Evolutionary conservation across 2,329 filamentous ascomycete species (phyloP).

Genomic region (Dichotomopilus funicola): DNA sequence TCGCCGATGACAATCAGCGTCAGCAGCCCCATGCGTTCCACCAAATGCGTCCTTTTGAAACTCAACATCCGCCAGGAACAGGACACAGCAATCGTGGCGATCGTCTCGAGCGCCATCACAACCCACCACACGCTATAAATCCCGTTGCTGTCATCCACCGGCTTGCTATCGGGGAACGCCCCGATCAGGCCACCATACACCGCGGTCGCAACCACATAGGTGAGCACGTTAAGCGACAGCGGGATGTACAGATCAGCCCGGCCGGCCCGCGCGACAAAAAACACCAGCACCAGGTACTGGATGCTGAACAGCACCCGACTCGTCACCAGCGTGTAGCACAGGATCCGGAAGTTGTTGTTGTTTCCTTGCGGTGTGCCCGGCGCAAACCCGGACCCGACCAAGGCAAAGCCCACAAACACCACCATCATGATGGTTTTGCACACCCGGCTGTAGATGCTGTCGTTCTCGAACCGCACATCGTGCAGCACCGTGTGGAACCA

Average conservation of each 20-base stretch:
- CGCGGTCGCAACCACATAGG: constrained; percentile 9
- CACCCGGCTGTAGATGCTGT: constrained; percentile 14
- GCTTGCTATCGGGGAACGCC: constrained; percentile 6
- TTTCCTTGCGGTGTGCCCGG: constrained; percentile 15
- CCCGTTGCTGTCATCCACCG: constrained; percentile 6
- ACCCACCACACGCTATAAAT: constrained; percentile 19
- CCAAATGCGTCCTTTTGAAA: constrained; percentile 20
- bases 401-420: constrained; percentile 16
- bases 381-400: constrained; percentile 15
- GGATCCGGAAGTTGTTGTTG: constrained; percentile 18
- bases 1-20: constrained; percentile 20
- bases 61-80: constrained; percentile 17
- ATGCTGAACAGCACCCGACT: constrained; percentile 15
- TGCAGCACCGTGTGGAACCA: constrained; percentile 18
- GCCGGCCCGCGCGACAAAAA: constrained; percentile 11
- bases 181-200: constrained; percentile 14
- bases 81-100: constrained; percentile 14
- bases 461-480: constrained; percentile 19
- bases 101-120: constrained; percentile 11
- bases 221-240: constrained; percentile 10
- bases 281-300: constrained; percentile 13
- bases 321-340: constrained; percentile 16
- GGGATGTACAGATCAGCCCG: constrained; percentile 16
- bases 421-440: constrained; percentile 17
- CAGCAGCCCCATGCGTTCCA: constrained; percentile 18